These are phyloP conservation scores for Hemisphaericaspora xylanilytica DNA, from an alignment of 1,139 yeast genomes.

Conservation along the genomic window DNA sequence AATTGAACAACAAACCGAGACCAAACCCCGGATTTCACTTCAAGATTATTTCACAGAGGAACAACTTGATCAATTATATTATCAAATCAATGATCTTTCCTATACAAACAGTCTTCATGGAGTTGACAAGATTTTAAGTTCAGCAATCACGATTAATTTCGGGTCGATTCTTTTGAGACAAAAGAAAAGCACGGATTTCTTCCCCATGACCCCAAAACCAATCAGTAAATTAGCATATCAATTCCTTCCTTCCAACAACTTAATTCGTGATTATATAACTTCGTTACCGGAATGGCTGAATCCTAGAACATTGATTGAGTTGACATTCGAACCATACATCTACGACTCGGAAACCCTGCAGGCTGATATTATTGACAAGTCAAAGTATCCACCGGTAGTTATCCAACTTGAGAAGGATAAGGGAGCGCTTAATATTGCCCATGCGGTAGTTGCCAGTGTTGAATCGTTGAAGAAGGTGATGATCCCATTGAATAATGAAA, in stretches of 20 bases:
- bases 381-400: conserved; percentile 51
- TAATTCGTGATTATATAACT: conserved; percentile 37
- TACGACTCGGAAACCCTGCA: conserved; percentile 23
- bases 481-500: conserved; percentile 39
- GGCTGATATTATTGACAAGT: conserved; percentile 13
- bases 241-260: conserved; percentile 45
- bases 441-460: conserved; percentile 43
- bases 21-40: not conserved
- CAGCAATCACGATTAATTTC: conserved; percentile 36
- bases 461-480: conserved; percentile 45
- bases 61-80: conserved; percentile 17
- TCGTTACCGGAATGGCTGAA: conserved; percentile 24
- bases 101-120: conserved; percentile 16
- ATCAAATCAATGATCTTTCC: conserved; percentile 14
- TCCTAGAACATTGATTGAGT: conserved; percentile 22
- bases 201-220: conserved; percentile 6
- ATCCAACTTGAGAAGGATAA: conserved; percentile 49
- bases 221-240: conserved; percentile 16
- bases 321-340: conserved; percentile 48
- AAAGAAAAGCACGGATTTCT: not conserved
- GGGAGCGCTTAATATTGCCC: conserved; percentile 36
- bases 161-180: conserved; percentile 36
- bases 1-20: not conserved
- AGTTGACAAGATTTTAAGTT: conserved; percentile 14
- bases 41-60: conserved; percentile 7